Evolutionary conservation across 2,329 filamentous ascomycete genomes (phyloP).

Genomic region (Akanthomyces uredinophilus): DNA sequence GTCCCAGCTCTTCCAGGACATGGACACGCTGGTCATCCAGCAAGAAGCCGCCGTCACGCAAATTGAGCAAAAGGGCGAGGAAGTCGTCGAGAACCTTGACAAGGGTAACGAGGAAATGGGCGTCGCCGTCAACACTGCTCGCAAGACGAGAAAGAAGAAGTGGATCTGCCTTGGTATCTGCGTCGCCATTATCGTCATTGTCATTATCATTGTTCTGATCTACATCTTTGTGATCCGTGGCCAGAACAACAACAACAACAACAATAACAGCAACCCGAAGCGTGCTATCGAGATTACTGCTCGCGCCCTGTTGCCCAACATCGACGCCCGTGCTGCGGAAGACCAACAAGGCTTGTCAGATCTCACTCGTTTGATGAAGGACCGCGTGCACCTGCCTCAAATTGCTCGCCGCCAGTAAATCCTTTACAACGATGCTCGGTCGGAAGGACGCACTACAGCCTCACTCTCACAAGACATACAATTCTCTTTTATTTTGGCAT

Average conservation of each 20-base stretch:
- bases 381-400: slow-evolving; percentile 23
- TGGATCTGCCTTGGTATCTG: slow-evolving; percentile 86
- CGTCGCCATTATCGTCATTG: slow-evolving; percentile 48
- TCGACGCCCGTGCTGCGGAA: slow-evolving; percentile 7
- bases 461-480: neutral
- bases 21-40: slow-evolving; percentile 79
- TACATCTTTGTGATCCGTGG: slow-evolving; percentile 38
- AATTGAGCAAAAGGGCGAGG: slow-evolving; percentile 83
- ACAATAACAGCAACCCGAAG: slow-evolving; percentile 19
- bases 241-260: slow-evolving; percentile 24
- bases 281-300: slow-evolving; percentile 22
- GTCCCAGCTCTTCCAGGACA: slow-evolving; percentile 80
- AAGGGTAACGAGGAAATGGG: slow-evolving; percentile 81
- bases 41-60: slow-evolving; percentile 75
- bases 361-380: slow-evolving; percentile 18
- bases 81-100: slow-evolving; percentile 76
- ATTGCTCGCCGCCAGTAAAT: slow-evolving; percentile 17
- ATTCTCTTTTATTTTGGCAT: neutral
- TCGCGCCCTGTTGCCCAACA: slow-evolving; percentile 1
- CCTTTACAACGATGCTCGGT: neutral
- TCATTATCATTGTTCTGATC: slow-evolving; percentile 47
- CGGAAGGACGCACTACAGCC: neutral
- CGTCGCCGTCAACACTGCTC: slow-evolving; percentile 75
- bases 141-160: slow-evolving; percentile 84
- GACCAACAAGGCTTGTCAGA: slow-evolving; percentile 15